Base-by-base conservation (phyloP, 345 rosid genomes). In the Chamaenerion angustifolium region DNA sequence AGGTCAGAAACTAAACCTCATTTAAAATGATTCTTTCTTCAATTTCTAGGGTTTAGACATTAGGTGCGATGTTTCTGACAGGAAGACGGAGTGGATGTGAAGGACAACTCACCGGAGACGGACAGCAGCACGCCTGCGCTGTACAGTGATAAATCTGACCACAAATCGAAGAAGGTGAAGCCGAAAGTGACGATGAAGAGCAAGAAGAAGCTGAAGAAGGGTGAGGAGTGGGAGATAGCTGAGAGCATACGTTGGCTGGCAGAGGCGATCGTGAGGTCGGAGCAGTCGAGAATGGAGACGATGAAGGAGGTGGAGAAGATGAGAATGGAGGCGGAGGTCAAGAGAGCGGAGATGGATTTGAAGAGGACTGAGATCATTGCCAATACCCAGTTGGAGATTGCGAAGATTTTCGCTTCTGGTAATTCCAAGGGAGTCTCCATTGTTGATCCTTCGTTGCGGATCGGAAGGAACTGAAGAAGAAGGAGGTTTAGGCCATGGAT, bases 301-400 rank as follows among this genome's bases (percentile, higher is more conserved):
- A 78, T 86, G 86, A 81, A 65, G 56, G 95, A 90, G 60, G 57
- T 90, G 2, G 95, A 90, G 70, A 90, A 61, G 45, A 83, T 90
- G 95, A 81, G 98, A 64, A 74, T 65, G 3, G 98, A 90, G 68
- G 92, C 94, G 1, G 95, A 90, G 59, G 75, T 76, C 1, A 86
- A 72, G 59, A 80, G 95, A 64, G 80, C 77, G 10, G 95, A 90
- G 69, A 71, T 83, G 75, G 98, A 90, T 48, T 73, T 90, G 49
- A 90, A 81, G 68, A 77, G 95, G 61, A 83, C 94, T 6, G 88
- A 90, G 73, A 86, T 90, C 55, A 67, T 90, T 45, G 92, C 98
- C 15, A 86, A 66, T 56, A 81, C 98, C 3, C 98, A 90, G 49
- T n/a, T 90, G 50, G 95, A 90, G 71, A 86, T 90, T 56, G 95